A percentile compares a stretch with the other conserved stretches of the same genome.
phyloP scores from a whole-genome alignment of 1,284 basidiomycete species.

The Fomitopsis betulina region DNA sequence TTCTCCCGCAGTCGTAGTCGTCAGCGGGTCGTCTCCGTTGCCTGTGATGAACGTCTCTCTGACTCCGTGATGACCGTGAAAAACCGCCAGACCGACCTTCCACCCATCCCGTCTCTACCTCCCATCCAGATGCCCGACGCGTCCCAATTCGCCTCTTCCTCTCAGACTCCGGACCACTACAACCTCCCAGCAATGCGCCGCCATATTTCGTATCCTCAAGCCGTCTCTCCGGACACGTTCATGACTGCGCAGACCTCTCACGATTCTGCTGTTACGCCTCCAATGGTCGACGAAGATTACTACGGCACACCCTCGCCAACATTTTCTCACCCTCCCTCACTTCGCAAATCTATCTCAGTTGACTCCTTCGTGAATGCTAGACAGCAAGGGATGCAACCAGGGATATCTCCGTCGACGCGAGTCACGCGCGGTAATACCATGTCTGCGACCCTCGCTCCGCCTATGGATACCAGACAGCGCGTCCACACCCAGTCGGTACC shows the following conservation, averaged over 20 bases:
- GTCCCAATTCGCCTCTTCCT: constrained; percentile 15
- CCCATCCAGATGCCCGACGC: constrained; percentile 40
- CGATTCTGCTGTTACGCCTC: constrained; percentile 18
- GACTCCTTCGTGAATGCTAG: constrained; percentile 62
- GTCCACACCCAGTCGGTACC: not conserved
- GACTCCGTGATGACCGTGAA: constrained; percentile 25
- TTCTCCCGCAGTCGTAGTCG: constrained; percentile 1
- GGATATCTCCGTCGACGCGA: constrained; percentile 30
- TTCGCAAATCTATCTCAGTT: constrained; percentile 70
- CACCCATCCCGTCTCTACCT: constrained; percentile 40
- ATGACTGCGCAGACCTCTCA: constrained; percentile 25
- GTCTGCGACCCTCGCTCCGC: constrained; percentile 16
- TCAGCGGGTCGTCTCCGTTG: constrained; percentile 4
- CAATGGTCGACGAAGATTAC: constrained; percentile 17
- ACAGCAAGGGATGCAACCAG: constrained; percentile 29
- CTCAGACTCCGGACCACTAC: constrained; percentile 16
- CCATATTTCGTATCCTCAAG: constrained; percentile 21
- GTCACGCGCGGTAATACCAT: constrained; percentile 27
- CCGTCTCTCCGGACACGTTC: constrained; percentile 30
- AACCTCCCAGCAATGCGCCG: constrained; percentile 18
- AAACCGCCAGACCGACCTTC: constrained; percentile 30
- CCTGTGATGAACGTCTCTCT: constrained; percentile 24
- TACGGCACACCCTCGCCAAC: constrained; percentile 18
- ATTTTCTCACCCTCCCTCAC: constrained; percentile 30
- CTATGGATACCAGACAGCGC: constrained; percentile 11